These are phyloP conservation scores for Allomyces javanicus DNA, from an alignment of 192 early-diverging fungal species.

Conservation along the genomic window DNA sequence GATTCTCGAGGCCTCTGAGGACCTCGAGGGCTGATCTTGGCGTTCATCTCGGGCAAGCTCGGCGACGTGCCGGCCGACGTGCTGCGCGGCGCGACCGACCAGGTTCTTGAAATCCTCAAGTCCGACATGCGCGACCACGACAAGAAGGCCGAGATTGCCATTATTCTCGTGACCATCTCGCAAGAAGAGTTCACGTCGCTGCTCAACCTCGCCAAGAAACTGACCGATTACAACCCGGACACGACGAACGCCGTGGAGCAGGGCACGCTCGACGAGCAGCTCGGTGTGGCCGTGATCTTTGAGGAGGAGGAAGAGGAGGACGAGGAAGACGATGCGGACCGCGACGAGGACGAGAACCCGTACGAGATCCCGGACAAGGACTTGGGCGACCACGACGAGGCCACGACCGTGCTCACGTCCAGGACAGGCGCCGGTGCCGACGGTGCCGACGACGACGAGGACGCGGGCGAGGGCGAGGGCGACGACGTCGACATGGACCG, in stretches of 20 bases:
- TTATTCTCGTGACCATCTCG: conserved; percentile 41
- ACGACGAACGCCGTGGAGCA: conserved; percentile 14
- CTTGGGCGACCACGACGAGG: conserved; percentile 4
- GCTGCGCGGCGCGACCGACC: conserved; percentile 72
- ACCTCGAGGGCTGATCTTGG: conserved; percentile 70
- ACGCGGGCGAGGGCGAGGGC: conserved; percentile 12
- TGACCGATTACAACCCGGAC: conserved; percentile 58
- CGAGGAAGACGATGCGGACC: conserved; percentile 40
- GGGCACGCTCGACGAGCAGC: conserved; percentile 55
- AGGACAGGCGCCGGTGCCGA: not conserved
- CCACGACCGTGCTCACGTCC: too few relatives aligned
- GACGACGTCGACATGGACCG: conserved; percentile 4
- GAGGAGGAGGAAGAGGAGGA: conserved; percentile 87
- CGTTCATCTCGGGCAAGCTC: conserved; percentile 57
- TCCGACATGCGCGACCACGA: conserved; percentile 77
- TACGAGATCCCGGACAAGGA: conserved; percentile 18
- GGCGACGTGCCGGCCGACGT: conserved; percentile 83
- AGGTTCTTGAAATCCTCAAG: conserved; percentile 62
- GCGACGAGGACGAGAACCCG: conserved; percentile 6
- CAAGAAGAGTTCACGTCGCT: conserved; percentile 72
- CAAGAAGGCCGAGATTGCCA: conserved; percentile 54
- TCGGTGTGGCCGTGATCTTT: conserved; percentile 88
- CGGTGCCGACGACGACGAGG: conserved; percentile 10
- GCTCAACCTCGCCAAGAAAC: conserved; percentile 79
- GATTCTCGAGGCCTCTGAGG: conserved; percentile 69